Base-by-base conservation (phyloP, 2,329 filamentous ascomycete genomes). In the Calonectria pseudoturangicola region DNA sequence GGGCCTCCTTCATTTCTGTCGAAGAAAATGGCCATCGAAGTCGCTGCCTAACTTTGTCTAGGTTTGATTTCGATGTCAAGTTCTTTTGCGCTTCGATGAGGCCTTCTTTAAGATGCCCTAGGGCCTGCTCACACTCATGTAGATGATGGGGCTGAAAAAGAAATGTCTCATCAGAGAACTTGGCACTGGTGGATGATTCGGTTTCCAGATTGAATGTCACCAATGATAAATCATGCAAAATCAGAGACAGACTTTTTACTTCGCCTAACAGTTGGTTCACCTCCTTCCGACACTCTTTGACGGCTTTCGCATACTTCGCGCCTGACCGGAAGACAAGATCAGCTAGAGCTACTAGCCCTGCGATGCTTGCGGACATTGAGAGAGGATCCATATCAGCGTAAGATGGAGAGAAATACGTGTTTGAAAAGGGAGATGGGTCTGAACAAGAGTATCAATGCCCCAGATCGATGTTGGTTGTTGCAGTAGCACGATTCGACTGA, bases 351-450 rank as follows among this genome's bases (percentile, higher is more conserved):
- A 73, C 71, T 3, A 75, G 41, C 1, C 72, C 75, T 2, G 71
- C 71, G 13, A 76, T 72, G 25, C 74, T 74, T 0, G 70, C 72
- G 2, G 73, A 68, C 8, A 72, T 16, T 0, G 74, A 74, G 4
- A 74, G 43, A 41, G 64, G 72, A 45, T 70, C 68, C 50, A 66
- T 70, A 30, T 9, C 8, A 30, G 8, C 30, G n/a, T n/a, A n/a
- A n/a, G n/a, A n/a, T n/a, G n/a, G n/a, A n/a, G n/a, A n/a, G n/a
- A n/a, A n/a, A n/a, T n/a, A n/a, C n/a, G n/a, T n/a, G n/a, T n/a
- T n/a, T n/a, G n/a, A n/a, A n/a, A n/a, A n/a, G n/a, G n/a, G n/a
- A n/a, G n/a, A n/a, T n/a, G n/a, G n/a, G n/a, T n/a, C n/a, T 30
- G 8, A 30, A 30, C 4, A 8, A 30, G 8, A 4, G 30, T 30